Evolutionary conservation across 495 filamentous ascomycete genomes (phyloP).

Genomic region (Aspergillus sclerotiicarbonarius): DNA sequence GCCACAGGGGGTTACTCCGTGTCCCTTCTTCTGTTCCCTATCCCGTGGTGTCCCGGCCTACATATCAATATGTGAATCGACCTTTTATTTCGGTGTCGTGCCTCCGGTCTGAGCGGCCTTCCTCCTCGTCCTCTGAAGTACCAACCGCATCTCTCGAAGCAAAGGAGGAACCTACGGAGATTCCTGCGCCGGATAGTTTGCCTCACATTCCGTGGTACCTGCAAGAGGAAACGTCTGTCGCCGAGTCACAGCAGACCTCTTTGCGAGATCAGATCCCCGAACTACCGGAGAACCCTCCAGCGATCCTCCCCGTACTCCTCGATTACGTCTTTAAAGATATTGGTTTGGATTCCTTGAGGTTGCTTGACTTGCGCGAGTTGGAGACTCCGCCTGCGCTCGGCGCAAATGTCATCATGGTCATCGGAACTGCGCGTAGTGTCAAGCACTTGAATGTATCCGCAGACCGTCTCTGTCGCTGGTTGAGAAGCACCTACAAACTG

Average conservation of each 20-base stretch:
- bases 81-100: slow-evolving; percentile 26
- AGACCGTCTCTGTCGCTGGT: slow-evolving; percentile 82
- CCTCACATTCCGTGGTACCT: slow-evolving; percentile 79
- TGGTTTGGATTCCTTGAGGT: slow-evolving; percentile 71
- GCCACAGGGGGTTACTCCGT: too few species aligned
- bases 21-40: too few species aligned
- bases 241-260: slow-evolving; percentile 50
- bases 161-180: background rate
- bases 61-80: slow-evolving; percentile 10
- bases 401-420: slow-evolving; percentile 83
- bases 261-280: slow-evolving; percentile 63
- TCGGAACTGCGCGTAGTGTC: slow-evolving; percentile 90
- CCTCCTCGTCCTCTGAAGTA: slow-evolving; percentile 14
- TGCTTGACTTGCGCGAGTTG: slow-evolving; percentile 79
- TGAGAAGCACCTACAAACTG: slow-evolving; percentile 69
- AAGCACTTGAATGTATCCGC: slow-evolving; percentile 92
- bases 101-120: slow-evolving; percentile 21
- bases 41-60: too few species aligned
- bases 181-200: slow-evolving; percentile 9
- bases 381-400: slow-evolving; percentile 87
- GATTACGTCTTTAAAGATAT: slow-evolving; percentile 75
- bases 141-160: slow-evolving; percentile 3
- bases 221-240: slow-evolving; percentile 58
- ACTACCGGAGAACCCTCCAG: slow-evolving; percentile 70
- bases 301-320: slow-evolving; percentile 69